phyloP scores from a whole-genome alignment of 495 filamentous ascomycete species.

The Tricharina praecox region DNA sequence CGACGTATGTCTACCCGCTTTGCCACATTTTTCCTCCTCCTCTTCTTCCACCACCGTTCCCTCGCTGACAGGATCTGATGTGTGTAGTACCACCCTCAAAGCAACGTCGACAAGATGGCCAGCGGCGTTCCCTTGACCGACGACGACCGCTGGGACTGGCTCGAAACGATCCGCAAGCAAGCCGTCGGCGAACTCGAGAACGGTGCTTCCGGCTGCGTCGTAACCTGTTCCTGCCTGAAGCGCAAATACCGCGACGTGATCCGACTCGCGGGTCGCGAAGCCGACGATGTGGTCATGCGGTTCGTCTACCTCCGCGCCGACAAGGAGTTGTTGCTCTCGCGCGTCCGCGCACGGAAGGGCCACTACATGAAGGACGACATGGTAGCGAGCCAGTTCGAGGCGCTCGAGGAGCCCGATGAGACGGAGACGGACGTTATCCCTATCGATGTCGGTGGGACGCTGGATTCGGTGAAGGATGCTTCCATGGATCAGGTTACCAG shows the following conservation, averaged over 20 bases:
- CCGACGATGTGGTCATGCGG: constrained; percentile 62
- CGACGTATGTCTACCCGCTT: constrained; percentile 46
- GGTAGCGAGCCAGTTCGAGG: constrained; percentile 83
- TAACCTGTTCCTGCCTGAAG: constrained; percentile 93
- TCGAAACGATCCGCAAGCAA: constrained; percentile 70
- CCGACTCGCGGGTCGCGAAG: constrained; percentile 47
- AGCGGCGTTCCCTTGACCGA: constrained; percentile 77
- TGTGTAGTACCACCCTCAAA: constrained; percentile 64
- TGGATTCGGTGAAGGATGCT: constrained; percentile 48
- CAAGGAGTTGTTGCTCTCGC: constrained; percentile 53
- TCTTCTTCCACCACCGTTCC: background rate
- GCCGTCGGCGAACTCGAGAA: constrained; percentile 46
- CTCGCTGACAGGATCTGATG: no score
- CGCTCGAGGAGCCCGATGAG: constrained; percentile 60
- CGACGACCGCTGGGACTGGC: constrained; percentile 96
- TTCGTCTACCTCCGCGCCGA: constrained; percentile 79
- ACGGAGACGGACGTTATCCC: constrained; percentile 72
- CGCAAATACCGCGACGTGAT: constrained; percentile 96
- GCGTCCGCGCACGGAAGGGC: constrained; percentile 47
- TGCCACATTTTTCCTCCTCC: background rate
- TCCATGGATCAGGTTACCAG: constrained; percentile 39
- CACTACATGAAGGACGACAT: constrained; percentile 98
- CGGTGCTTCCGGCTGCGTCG: constrained; percentile 59
- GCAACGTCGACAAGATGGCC: constrained; percentile 91
- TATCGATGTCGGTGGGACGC: constrained; percentile 54